Evolutionary conservation across 176 grass and related monocot genomes (phyloP).

Genomic region (Luzula sylvatica): DNA sequence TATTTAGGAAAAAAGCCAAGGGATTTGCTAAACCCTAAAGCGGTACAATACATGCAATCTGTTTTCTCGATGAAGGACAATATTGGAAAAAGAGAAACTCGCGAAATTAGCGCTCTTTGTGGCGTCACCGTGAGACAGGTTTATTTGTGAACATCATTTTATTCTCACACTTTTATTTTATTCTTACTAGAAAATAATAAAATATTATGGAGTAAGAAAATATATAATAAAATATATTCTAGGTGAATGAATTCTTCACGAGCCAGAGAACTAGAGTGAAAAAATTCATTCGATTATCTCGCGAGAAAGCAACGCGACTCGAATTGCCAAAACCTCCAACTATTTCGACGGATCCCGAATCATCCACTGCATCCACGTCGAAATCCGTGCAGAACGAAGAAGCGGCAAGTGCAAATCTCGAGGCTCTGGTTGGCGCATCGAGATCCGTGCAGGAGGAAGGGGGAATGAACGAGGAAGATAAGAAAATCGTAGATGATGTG

Average conservation of each 20-base stretch:
- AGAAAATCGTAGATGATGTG: slow-evolving; percentile 74
- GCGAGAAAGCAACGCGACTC: slow-evolving; percentile 43
- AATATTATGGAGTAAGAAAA: no score
- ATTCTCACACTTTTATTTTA: neutral
- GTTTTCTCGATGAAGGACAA: slow-evolving; percentile 93
- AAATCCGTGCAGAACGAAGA: no score
- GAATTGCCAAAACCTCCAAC: slow-evolving; percentile 32
- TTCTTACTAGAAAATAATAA: no score
- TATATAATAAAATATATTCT: neutral
- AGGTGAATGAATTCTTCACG: slow-evolving; percentile 88
- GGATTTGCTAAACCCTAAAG: slow-evolving; percentile 91
- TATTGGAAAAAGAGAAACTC: slow-evolving; percentile 87
- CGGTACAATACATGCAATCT: slow-evolving; percentile 79
- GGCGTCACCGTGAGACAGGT: slow-evolving; percentile 82
- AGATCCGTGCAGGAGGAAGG: slow-evolving; percentile 1
- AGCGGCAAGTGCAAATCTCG: no score
- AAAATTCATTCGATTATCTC: slow-evolving; percentile 67
- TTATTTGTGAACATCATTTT: slow-evolving; percentile 20
- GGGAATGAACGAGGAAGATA: slow-evolving; percentile 52
- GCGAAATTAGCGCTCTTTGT: slow-evolving; percentile 77
- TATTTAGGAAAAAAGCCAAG: slow-evolving; percentile 74
- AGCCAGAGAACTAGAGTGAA: slow-evolving; percentile 67
- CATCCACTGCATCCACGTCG: neutral
- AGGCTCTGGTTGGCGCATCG: neutral
- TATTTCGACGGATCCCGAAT: slow-evolving; percentile 18